phyloP scores from a whole-genome alignment of 2,329 filamentous ascomycete species.

The Sporothrix schenckii region DNA sequence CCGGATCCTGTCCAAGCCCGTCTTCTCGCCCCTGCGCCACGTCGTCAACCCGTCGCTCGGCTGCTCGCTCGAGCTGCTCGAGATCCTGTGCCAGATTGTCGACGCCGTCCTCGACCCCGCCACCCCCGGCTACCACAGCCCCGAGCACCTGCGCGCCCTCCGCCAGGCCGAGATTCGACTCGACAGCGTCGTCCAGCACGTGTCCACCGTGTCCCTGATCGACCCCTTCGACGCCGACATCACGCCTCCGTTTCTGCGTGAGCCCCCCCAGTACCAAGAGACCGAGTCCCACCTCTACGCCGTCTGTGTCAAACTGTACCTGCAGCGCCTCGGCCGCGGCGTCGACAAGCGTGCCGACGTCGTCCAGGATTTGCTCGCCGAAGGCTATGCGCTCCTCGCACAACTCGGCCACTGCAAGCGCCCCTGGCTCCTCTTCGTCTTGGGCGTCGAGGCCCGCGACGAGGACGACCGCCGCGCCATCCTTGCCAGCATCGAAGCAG shows the following conservation, averaged over 20 bases:
- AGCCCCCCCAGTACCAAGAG: not conserved
- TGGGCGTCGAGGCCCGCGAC: constrained; percentile 33
- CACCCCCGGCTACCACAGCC: constrained; percentile 28
- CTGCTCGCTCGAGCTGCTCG: constrained; percentile 36
- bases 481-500: not conserved
- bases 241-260: not conserved
- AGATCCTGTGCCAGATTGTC: constrained; percentile 33
- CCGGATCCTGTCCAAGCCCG: constrained; percentile 34
- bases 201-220: not conserved
- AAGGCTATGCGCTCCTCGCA: not conserved
- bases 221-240: not conserved
- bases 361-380: constrained; percentile 15
- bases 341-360: not conserved
- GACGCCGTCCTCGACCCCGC: constrained; percentile 32
- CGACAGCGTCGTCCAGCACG: constrained; percentile 31
- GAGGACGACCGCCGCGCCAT: constrained; percentile 32
- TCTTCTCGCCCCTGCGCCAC: constrained; percentile 34
- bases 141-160: constrained; percentile 14
- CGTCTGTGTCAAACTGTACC: constrained; percentile 31
- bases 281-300: constrained; percentile 28
- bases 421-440: constrained; percentile 34
- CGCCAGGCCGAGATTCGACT: constrained; percentile 32
- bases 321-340: constrained; percentile 29
- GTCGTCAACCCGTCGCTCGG: constrained; percentile 31
- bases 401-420: constrained; percentile 27